phyloP scores from a whole-genome alignment of 345 rosid species.

The Citrus sp. region DNA sequence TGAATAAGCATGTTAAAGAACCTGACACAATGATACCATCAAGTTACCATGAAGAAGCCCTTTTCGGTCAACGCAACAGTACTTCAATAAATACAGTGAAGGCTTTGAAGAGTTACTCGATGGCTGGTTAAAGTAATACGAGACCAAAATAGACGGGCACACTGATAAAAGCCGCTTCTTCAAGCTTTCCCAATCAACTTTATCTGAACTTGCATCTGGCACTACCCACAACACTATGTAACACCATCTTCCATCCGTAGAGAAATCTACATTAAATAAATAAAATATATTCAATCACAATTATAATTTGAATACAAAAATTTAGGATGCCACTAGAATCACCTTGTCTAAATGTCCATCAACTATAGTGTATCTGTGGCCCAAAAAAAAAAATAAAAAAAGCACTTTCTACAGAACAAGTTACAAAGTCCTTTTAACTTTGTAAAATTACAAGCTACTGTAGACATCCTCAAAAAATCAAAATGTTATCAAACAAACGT shows the following conservation, averaged over 20 bases:
- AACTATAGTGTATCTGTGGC: not conserved
- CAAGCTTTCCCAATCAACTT: conserved; percentile 58
- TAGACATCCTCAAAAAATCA: not conserved
- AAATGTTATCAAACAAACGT: not conserved
- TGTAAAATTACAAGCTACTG: not conserved
- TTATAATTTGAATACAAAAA: not conserved
- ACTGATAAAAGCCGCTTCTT: conserved; percentile 49
- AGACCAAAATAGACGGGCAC: conserved; percentile 52
- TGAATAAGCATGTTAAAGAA: not conserved
- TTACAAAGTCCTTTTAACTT: not conserved
- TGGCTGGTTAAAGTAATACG: conserved; percentile 36
- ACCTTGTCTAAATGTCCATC: not conserved
- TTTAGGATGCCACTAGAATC: not conserved
- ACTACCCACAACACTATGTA: conserved; percentile 67
- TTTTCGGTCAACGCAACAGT: conserved; percentile 52
- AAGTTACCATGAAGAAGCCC: conserved; percentile 63
- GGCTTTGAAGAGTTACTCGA: conserved; percentile 33
- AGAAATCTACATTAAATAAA: conserved; percentile 44
- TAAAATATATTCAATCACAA: not conserved
- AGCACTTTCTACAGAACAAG: not conserved
- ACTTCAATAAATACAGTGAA: conserved; percentile 56
- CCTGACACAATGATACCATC: not conserved
- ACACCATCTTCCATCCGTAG: conserved; percentile 86
- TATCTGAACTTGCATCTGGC: conserved; percentile 28
- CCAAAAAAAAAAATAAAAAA: not conserved